Percentiles rank a stretch among this genome's conserved stretches.
Evolutionary conservation across 345 rosid genomes (phyloP).

Genomic region (Eucalyptus regnans): DNA sequence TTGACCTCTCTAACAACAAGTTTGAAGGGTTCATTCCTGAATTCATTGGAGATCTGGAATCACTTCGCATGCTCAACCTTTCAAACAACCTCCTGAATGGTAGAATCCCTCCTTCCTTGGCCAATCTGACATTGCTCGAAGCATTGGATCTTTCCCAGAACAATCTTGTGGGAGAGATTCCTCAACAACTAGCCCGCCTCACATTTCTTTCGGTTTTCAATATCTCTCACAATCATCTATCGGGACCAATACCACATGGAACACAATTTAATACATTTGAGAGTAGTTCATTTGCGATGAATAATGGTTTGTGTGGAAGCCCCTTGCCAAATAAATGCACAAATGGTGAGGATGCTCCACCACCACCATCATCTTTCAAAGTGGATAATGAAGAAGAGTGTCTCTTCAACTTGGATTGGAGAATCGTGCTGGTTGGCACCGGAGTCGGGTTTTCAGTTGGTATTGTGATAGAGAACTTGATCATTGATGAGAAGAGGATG

Average conservation of each 20-base stretch:
- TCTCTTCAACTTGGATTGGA: neutral
- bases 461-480: neutral
- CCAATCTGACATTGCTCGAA: neutral
- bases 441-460: neutral
- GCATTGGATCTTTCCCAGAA: neutral
- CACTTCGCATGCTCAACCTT: neutral
- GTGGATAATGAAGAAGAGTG: neutral
- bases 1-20: neutral
- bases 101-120: neutral
- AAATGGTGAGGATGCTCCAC: neutral
- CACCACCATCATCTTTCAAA: neutral
- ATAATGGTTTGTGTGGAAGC: neutral
- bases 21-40: neutral
- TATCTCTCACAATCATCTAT: neutral
- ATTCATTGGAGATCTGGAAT: neutral
- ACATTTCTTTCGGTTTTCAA: neutral
- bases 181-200: neutral
- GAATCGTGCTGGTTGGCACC: accelerated
- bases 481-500: neutral
- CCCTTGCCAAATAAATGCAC: neutral
- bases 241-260: neutral
- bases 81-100: neutral
- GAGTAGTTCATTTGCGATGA: neutral
- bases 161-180: neutral
- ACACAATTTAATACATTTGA: neutral